phyloP scores from a whole-genome alignment of 768 basidiomycete species.

The Hygrophoropsis aurantiaca region DNA sequence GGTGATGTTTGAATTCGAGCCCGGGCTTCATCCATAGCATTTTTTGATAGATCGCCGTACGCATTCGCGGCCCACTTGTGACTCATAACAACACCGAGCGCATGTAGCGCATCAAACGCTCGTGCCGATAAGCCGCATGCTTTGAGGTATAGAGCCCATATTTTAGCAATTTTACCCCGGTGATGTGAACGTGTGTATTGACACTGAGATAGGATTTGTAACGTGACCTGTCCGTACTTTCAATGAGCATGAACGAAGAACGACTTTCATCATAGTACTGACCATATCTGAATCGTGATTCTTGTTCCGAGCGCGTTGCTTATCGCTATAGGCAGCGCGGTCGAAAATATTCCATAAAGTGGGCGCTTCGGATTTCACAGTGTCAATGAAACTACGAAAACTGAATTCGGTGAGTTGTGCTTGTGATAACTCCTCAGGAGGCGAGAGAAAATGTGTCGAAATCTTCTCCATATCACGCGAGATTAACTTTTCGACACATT shows the following conservation, averaged over 20 bases:
- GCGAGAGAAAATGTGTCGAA: background rate
- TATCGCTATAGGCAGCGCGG: slow-evolving; percentile 3
- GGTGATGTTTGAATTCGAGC: slow-evolving; percentile 9
- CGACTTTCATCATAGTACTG: background rate
- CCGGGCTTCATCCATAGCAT: slow-evolving; percentile 9
- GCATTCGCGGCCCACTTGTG: slow-evolving; percentile 32
- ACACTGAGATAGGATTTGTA: slow-evolving; percentile 5
- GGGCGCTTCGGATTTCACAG: slow-evolving; percentile 1
- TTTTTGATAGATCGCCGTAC: background rate
- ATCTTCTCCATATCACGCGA: slow-evolving; percentile 14
- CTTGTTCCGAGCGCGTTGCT: slow-evolving; percentile 11
- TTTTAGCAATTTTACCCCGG: slow-evolving; percentile 7
- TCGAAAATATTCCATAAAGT: slow-evolving; percentile 9
- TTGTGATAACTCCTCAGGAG: slow-evolving; percentile 12
- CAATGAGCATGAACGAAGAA: background rate
- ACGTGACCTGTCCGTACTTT: background rate
- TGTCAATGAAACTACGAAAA: slow-evolving; percentile 2
- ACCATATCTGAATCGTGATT: slow-evolving; percentile 19
- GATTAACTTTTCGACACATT: slow-evolving; percentile 10
- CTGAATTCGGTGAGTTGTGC: slow-evolving; percentile 11
- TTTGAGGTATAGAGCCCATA: slow-evolving; percentile 19
- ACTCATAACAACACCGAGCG: slow-evolving; percentile 20
- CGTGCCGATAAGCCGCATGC: slow-evolving; percentile 16
- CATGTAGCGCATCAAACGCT: slow-evolving; percentile 16
- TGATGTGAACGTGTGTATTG: slow-evolving; percentile 15